Percentiles rank a stretch among this genome's conserved stretches.
These are phyloP conservation scores for Aureococcus anophagefferens DNA, from an alignment of 108 stramenopile species.

Conservation along the genomic window DNA sequence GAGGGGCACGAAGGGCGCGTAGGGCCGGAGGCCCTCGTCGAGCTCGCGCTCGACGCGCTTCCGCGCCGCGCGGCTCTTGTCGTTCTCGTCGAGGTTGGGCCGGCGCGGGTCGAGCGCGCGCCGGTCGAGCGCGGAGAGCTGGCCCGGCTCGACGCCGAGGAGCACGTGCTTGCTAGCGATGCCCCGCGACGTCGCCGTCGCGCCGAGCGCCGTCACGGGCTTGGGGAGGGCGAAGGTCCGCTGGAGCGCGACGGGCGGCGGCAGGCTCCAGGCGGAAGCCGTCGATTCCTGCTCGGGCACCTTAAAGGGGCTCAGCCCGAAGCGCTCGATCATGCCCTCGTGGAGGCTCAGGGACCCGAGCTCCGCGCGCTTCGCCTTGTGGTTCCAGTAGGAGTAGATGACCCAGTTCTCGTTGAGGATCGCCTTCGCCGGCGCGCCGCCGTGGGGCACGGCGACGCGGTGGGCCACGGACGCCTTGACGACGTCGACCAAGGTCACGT, in stretches of 20 bases:
- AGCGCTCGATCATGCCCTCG: conserved; percentile 88
- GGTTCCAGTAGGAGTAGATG: conserved; percentile 79
- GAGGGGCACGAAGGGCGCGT: conserved; percentile 29
- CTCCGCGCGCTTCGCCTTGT: conserved; percentile 68
- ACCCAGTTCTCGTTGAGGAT: conserved; percentile 84
- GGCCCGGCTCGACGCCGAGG: conserved; percentile 54
- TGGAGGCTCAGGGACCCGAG: conserved; percentile 74
- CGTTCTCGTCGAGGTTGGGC: conserved; percentile 63
- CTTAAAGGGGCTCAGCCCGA: conserved; percentile 76
- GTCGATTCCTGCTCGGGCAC: conserved; percentile 60
- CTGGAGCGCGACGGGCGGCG: conserved; percentile 73
- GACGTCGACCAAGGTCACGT: conserved; percentile 72
- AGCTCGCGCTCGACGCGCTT: conserved; percentile 30
- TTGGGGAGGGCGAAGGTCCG: conserved; percentile 68
- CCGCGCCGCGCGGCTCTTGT: background rate
- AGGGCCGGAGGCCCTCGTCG: conserved; percentile 40
- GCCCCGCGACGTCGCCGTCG: conserved; percentile 71
- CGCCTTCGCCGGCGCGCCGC: conserved; percentile 22
- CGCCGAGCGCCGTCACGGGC: conserved; percentile 69
- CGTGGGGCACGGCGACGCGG: conserved; percentile 72
- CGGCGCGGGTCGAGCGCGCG: conserved; percentile 79
- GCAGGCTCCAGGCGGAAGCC: conserved; percentile 63
- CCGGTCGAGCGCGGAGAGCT: conserved; percentile 56
- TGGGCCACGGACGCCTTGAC: conserved; percentile 79
- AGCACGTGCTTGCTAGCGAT: conserved; percentile 75